phyloP scores from a whole-genome alignment of 371 early-diverging fungal species.

The Mucor lusitanicus region DNA sequence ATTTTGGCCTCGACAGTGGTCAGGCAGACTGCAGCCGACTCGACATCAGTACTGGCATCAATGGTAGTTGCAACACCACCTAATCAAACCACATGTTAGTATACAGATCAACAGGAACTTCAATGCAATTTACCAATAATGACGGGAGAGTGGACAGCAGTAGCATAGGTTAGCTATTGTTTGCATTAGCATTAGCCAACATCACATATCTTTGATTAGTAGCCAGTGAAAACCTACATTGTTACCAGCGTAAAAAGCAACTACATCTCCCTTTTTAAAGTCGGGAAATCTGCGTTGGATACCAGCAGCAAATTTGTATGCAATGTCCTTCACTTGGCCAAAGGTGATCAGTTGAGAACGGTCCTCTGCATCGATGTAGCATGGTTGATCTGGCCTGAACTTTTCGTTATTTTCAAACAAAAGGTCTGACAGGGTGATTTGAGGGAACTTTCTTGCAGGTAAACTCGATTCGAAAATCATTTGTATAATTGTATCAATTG shows the following conservation, averaged over 20 bases:
- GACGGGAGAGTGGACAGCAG: conserved; percentile 1
- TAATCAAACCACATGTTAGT: background rate
- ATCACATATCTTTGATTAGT: background rate
- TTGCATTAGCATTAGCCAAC: background rate
- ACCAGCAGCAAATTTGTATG: conserved; percentile 2
- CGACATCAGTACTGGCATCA: conserved; percentile 51
- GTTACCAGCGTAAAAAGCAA: conserved; percentile 67
- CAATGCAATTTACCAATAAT: conserved; percentile 17
- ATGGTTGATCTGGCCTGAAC: background rate
- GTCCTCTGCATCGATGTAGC: conserved; percentile 1
- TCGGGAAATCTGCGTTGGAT: background rate
- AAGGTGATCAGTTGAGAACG: background rate
- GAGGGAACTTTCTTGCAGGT: background rate
- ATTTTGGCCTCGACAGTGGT: conserved; percentile 55
- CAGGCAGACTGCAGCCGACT: conserved; percentile 66
- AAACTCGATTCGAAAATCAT: background rate
- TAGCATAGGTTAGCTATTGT: background rate
- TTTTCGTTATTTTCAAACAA: conserved; percentile 6
- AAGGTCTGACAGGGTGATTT: background rate
- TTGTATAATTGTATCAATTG: background rate
- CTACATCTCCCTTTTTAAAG: conserved; percentile 61
- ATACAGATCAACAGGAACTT: background rate
- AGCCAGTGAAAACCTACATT: background rate
- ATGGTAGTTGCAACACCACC: conserved; percentile 66
- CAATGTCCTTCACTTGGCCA: background rate